Evolutionary conservation across 345 rosid species (phyloP).

Genomic region (Leavenworthia alabamica): DNA sequence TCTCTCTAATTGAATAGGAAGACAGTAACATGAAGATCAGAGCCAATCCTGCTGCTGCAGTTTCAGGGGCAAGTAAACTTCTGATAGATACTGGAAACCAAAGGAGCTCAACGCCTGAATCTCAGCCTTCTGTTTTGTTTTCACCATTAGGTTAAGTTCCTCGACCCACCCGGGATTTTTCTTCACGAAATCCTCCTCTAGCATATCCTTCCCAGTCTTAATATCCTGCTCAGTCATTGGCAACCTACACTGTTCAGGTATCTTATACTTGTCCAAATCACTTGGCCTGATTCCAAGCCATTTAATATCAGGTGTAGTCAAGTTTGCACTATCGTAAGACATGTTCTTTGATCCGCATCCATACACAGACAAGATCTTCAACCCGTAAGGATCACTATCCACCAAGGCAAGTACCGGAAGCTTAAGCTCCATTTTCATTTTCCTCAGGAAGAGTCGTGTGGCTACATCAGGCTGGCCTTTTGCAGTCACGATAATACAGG

Average conservation of each 20-base stretch:
- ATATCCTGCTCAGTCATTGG: conserved; percentile 99
- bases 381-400: conserved; percentile 93
- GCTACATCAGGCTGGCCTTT: conserved; percentile 98
- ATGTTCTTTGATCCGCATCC: conserved; percentile 98
- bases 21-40: conserved; percentile 28
- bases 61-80: conserved; percentile 93
- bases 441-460: conserved; percentile 83
- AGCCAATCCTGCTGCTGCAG: conserved; percentile 98
- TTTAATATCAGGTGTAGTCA: conserved; percentile 95
- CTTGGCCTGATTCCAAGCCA: conserved; percentile 95
- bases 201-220: conserved; percentile 87
- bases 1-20: conserved; percentile 11
- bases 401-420: conserved; percentile 91
- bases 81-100: conserved; percentile 92
- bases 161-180: conserved; percentile 97
- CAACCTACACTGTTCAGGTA: conserved; percentile 91
- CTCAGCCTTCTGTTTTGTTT: conserved; percentile 94
- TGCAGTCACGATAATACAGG: conserved; percentile 88
- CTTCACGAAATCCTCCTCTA: conserved; percentile 98
- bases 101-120: conserved; percentile 96
- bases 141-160: conserved; percentile 95
- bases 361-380: conserved; percentile 85
- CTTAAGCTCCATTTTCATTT: conserved; percentile 90
- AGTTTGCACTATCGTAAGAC: conserved; percentile 90
- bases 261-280: conserved; percentile 82